Evolutionary conservation across 345 rosid species (phyloP).

Genomic region (Bruguiera gymnorhiza): DNA sequence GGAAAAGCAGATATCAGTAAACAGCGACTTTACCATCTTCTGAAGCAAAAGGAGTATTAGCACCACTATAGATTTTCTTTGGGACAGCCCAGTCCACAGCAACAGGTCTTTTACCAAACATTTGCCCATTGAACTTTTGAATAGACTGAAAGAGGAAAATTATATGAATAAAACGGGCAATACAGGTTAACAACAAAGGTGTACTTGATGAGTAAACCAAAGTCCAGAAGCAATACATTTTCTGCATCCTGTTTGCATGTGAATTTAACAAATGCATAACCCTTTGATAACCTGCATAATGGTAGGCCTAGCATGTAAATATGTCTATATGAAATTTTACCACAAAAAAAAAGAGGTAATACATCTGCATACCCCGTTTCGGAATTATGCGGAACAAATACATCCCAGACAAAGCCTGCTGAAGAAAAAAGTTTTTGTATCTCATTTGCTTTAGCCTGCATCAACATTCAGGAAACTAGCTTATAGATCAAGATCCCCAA

Average conservation of each 20-base stretch:
- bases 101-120: slow-evolving; percentile 69
- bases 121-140: slow-evolving; percentile 77
- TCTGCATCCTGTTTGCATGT: slow-evolving; percentile 87
- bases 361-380: slow-evolving; percentile 61
- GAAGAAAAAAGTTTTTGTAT: slow-evolving; percentile 61
- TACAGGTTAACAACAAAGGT: neutral
- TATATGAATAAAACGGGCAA: slow-evolving; percentile 12
- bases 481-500: slow-evolving; percentile 10
- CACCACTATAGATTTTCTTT: slow-evolving; percentile 63
- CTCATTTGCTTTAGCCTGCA: slow-evolving; percentile 68
- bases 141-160: slow-evolving; percentile 59
- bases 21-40: slow-evolving; percentile 52
- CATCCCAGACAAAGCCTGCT: slow-evolving; percentile 94
- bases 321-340: neutral
- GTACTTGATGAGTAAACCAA: slow-evolving; percentile 7
- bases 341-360: slow-evolving; percentile 4
- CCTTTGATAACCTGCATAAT: slow-evolving; percentile 72
- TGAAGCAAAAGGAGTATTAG: slow-evolving; percentile 39
- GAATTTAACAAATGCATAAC: slow-evolving; percentile 94
- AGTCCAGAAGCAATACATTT: slow-evolving; percentile 46
- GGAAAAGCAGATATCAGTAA: slow-evolving; percentile 4
- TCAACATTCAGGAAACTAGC: slow-evolving; percentile 9
- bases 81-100: slow-evolving; percentile 99
- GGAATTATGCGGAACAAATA: slow-evolving; percentile 61
- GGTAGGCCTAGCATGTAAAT: slow-evolving; percentile 3